Evolutionary conservation across 202 grass and related monocot genomes (phyloP).

Genomic region (Setaria viridis): DNA sequence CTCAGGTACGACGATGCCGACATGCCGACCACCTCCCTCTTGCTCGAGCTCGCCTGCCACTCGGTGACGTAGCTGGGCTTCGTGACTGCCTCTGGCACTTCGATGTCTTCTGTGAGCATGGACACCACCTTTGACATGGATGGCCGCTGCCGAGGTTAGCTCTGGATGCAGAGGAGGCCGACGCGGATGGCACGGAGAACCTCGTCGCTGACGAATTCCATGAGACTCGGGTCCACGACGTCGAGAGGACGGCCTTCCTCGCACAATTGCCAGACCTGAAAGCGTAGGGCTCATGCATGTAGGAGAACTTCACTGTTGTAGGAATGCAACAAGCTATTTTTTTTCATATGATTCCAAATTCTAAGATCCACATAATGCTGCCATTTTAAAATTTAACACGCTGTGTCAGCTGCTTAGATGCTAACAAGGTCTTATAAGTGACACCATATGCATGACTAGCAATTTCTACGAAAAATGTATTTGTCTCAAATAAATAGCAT

Average conservation of each 20-base stretch:
- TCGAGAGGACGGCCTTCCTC: constrained; percentile 54
- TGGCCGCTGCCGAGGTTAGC: constrained; percentile 61
- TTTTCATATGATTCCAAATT: too few relatives aligned
- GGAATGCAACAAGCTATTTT: too few relatives aligned
- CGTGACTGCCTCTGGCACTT: constrained; percentile 34
- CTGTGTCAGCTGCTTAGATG: too few relatives aligned
- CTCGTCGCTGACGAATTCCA: constrained; percentile 44
- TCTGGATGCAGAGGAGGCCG: constrained; percentile 74
- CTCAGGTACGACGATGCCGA: too few relatives aligned
- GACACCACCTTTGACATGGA: constrained; percentile 72
- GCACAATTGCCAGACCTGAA: constrained; percentile 71
- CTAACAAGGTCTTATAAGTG: too few relatives aligned
- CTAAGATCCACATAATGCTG: too few relatives aligned
- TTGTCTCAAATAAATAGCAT: too few relatives aligned
- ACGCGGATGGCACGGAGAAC: constrained; percentile 57
- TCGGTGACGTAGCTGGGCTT: constrained; percentile 79
- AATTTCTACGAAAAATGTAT: too few relatives aligned
- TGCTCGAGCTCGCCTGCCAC: constrained; percentile 43
- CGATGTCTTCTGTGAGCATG: constrained; percentile 62
- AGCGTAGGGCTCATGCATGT: background rate
- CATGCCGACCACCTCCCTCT: too few relatives aligned
- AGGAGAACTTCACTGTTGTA: too few relatives aligned
- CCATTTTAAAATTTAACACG: too few relatives aligned
- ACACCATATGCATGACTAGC: too few relatives aligned
- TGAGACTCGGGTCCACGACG: constrained; percentile 48